A percentile compares a stretch with the other conserved stretches of the same genome.
These are phyloP conservation scores for Metschnikowia arizonensis DNA, from an alignment of 805 yeast species.

Conservation along the genomic window DNA sequence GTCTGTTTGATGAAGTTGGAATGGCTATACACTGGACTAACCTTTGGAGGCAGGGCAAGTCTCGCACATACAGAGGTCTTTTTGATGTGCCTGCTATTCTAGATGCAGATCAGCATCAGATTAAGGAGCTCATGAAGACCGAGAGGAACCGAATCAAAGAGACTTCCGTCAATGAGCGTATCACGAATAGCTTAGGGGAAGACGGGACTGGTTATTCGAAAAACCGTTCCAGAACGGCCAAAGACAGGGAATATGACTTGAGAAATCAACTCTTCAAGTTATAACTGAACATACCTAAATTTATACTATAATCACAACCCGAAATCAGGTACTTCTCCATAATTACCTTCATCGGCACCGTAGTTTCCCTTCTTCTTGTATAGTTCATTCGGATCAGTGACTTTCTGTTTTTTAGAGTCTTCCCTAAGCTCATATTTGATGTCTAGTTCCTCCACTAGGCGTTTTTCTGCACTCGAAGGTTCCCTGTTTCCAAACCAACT, in stretches of 20 bases:
- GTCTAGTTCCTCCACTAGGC: constrained; percentile 23
- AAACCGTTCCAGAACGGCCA: constrained; percentile 39
- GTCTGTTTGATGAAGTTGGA: constrained; percentile 49
- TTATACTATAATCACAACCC: constrained; percentile 14
- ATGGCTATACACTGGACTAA: constrained; percentile 63
- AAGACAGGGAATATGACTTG: constrained; percentile 40
- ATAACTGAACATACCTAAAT: too few species aligned
- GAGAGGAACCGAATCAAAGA: constrained; percentile 29
- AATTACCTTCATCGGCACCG: constrained; percentile 25
- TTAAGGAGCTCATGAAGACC: constrained; percentile 21
- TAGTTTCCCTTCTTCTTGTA: constrained; percentile 18
- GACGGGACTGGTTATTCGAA: constrained; percentile 37
- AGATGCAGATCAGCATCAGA: constrained; percentile 25
- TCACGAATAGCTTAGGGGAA: constrained; percentile 34
- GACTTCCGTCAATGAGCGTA: constrained; percentile 27
- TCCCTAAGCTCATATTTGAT: constrained; percentile 22
- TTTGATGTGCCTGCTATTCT: constrained; percentile 35
- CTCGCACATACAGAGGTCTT: constrained; percentile 26
- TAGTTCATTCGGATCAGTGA: neutral
- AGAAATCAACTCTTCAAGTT: constrained; percentile 37
- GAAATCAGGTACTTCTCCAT: constrained; percentile 25
- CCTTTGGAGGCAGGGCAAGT: constrained; percentile 56
- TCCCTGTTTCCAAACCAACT: constrained; percentile 18
- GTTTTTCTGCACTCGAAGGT: constrained; percentile 15
- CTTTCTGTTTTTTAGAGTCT: constrained; percentile 18